These are phyloP conservation scores for Zostera marina DNA, from an alignment of 116 monocot genomes.

Conservation along the genomic window DNA sequence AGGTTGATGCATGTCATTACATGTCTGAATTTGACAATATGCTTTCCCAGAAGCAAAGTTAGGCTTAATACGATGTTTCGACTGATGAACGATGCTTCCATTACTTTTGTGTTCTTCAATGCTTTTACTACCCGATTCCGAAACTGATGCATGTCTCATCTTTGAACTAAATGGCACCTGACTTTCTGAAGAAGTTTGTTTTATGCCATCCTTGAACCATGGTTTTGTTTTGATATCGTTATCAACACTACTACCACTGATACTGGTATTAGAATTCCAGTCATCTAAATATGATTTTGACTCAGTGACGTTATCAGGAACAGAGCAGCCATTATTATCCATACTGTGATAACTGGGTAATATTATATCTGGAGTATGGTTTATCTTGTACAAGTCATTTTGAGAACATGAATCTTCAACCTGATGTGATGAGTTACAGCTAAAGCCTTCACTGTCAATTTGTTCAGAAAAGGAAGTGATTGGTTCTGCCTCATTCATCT, in stretches of 20 bases:
- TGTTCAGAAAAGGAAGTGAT: constrained; percentile 7
- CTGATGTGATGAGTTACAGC: constrained; percentile 1
- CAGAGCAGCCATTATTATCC: not conserved
- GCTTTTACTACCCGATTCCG: not conserved
- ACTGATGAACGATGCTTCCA: not conserved
- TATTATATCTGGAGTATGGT: constrained; percentile 6
- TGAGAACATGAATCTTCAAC: constrained; percentile 3
- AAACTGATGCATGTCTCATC: not conserved
- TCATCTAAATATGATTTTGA: constrained; percentile 6
- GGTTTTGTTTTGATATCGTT: not conserved
- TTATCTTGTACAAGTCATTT: not conserved
- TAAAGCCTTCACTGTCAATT: constrained; percentile 7
- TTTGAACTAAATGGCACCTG: constrained; percentile 5
- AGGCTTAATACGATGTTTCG: constrained; percentile 11
- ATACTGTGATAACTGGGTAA: not conserved
- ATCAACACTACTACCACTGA: constrained; percentile 4
- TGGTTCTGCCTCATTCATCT: constrained; percentile 17
- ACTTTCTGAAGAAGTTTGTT: constrained; percentile 5
- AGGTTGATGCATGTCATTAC: constrained; percentile 22
- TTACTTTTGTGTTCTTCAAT: constrained; percentile 4
- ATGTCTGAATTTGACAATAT: constrained; percentile 20
- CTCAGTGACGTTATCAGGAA: constrained; percentile 4
- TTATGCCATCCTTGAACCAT: not conserved
- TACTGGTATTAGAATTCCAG: constrained; percentile 15
- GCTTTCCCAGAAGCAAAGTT: constrained; percentile 19